Percentiles rank a stretch among this genome's conserved stretches.
These are phyloP conservation scores for Xanthoconium stramineum DNA, from an alignment of 768 basidiomycete species.

Conservation along the genomic window DNA sequence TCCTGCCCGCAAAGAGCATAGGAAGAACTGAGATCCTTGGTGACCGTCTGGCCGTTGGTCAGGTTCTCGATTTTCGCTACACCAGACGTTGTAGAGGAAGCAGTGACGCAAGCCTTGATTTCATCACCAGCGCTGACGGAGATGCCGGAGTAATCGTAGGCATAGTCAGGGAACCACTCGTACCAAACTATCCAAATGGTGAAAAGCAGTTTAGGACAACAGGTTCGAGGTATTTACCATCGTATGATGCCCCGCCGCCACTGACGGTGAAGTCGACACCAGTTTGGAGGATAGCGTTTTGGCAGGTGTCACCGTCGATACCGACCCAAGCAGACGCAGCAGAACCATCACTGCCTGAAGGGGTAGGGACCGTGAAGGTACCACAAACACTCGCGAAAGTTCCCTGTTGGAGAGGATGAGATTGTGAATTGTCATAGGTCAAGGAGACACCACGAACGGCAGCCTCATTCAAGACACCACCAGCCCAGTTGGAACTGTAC, in stretches of 20 bases:
- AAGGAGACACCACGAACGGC: constrained; percentile 4
- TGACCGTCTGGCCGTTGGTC: constrained; percentile 10
- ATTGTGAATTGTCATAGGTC: not conserved
- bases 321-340: constrained; percentile 24
- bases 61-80: constrained; percentile 17
- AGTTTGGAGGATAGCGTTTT: constrained; percentile 17
- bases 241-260: not conserved
- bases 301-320: constrained; percentile 19
- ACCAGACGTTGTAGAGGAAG: constrained; percentile 20
- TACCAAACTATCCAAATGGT: constrained; percentile 17
- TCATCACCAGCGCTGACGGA: constrained; percentile 13
- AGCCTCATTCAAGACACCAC: constrained; percentile 10
- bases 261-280: constrained; percentile 14
- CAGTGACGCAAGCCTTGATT: constrained; percentile 16
- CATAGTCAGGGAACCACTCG: constrained; percentile 20
- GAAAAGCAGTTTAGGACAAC: not conserved
- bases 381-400: constrained; percentile 20
- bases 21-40: constrained; percentile 6
- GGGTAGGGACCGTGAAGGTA: constrained; percentile 20
- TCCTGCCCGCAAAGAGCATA: constrained; percentile 14
- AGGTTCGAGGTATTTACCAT: constrained; percentile 3
- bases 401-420: constrained; percentile 11
- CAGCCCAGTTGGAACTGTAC: constrained; percentile 21
- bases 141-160: constrained; percentile 14
- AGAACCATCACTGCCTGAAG: not conserved